Conservation (phyloP, 352 stramenopile genomes). For the Pythium apleroticum region DNA sequence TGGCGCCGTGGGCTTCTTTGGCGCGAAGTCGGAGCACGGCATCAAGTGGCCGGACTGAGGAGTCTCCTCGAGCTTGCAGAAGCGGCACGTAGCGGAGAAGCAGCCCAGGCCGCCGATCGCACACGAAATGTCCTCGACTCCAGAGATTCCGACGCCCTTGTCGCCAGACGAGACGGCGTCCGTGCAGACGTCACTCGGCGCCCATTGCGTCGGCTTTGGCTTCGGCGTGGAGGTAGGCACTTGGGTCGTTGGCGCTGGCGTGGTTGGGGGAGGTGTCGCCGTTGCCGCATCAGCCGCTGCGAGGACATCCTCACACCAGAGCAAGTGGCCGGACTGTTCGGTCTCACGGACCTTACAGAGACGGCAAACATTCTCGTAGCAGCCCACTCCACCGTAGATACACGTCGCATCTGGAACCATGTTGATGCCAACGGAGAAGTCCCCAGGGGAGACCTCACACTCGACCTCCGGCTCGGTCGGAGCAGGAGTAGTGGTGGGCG, state of each 20-base stretch:
- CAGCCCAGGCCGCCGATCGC: constrained; percentile 21
- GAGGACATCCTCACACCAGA: constrained; percentile 18
- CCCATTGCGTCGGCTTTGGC: constrained; percentile 2
- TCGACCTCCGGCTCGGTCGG: background rate
- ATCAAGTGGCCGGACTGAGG: constrained; percentile 13
- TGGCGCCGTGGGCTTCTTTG: background rate
- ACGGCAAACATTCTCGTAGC: constrained; percentile 27
- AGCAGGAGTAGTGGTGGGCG: background rate
- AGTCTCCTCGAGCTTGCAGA: constrained; percentile 26
- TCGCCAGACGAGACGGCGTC: constrained; percentile 20
- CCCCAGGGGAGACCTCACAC: constrained; percentile 15
- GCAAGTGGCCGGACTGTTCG: constrained; percentile 12
- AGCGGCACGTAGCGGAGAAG: constrained; percentile 27
- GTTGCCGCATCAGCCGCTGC: background rate
- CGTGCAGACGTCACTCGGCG: constrained; percentile 8
- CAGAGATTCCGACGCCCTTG: constrained; percentile 22
- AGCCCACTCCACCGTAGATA: constrained; percentile 26
- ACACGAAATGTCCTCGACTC: constrained; percentile 5
- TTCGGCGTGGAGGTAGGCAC: background rate
- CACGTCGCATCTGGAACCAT: constrained; percentile 28
- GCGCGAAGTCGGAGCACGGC: constrained; percentile 16
- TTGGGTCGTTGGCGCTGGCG: background rate
- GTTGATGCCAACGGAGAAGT: constrained; percentile 22
- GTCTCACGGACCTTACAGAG: constrained; percentile 28
- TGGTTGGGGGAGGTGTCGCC: background rate